Percentiles rank a stretch among this genome's conserved stretches.
Evolutionary conservation across 257 asterid species (phyloP).

Genomic region (Scutellaria barbata): DNA sequence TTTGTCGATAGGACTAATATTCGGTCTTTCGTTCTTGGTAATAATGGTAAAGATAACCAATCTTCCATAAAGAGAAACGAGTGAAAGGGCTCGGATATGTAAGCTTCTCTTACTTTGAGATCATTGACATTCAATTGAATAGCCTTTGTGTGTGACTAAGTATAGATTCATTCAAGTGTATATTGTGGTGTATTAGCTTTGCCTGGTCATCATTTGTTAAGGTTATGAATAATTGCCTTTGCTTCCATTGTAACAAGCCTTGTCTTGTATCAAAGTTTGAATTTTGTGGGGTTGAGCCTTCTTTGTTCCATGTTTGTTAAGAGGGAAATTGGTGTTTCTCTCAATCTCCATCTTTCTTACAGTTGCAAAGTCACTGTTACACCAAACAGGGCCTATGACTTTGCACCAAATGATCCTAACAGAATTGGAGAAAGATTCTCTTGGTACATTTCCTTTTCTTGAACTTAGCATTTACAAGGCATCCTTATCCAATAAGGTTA

Average conservation of each 20-base stretch:
- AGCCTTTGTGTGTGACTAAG: conserved; percentile 29
- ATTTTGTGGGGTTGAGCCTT: not conserved
- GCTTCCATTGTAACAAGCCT: conserved; percentile 21
- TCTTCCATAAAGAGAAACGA: conserved; percentile 39
- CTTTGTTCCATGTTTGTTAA: no score
- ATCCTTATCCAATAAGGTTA: not conserved
- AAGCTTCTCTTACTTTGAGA: conserved; percentile 38
- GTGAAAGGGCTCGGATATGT: conserved; percentile 37
- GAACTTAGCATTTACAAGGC: not conserved
- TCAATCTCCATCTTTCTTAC: conserved; percentile 6
- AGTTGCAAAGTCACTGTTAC: conserved; percentile 31
- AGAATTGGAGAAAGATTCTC: conserved; percentile 4
- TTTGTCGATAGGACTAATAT: conserved; percentile 39
- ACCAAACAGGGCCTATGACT: conserved; percentile 3
- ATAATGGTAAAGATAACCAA: conserved; percentile 32
- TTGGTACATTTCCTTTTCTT: not conserved
- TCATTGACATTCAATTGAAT: conserved; percentile 37
- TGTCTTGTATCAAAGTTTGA: conserved; percentile 19
- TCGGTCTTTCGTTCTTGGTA: conserved; percentile 36
- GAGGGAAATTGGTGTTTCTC: not conserved
- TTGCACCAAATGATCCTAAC: conserved; percentile 10
- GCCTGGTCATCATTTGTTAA: conserved; percentile 35
- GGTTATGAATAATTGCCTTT: conserved; percentile 28
- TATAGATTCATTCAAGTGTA: conserved; percentile 35
- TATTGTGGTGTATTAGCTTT: conserved; percentile 35